These are phyloP conservation scores for Friedmanniomyces simplex DNA, from an alignment of 495 filamentous ascomycete species.

Conservation along the genomic window DNA sequence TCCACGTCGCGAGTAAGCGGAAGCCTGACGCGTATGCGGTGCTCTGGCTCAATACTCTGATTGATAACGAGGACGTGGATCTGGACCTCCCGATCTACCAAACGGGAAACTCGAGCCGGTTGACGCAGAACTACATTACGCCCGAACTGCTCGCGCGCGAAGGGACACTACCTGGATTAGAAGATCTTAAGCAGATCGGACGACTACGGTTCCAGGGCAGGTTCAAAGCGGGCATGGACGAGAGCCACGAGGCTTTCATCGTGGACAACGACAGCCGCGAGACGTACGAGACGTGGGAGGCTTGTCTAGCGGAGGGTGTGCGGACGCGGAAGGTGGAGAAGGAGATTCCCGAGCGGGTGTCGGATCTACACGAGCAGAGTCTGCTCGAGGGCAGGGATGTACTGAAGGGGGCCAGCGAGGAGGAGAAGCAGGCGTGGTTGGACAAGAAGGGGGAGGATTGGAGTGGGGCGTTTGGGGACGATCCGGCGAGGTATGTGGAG, in stretches of 20 bases:
- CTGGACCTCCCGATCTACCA: slow-evolving; percentile 83
- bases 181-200: slow-evolving; percentile 68
- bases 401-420: slow-evolving; percentile 54
- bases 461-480: slow-evolving; percentile 72
- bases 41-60: slow-evolving; percentile 75
- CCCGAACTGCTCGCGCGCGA: slow-evolving; percentile 41
- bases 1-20: slow-evolving; percentile 58
- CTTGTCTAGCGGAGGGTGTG: slow-evolving; percentile 76
- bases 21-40: slow-evolving; percentile 62
- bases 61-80: slow-evolving; percentile 62
- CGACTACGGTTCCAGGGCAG: slow-evolving; percentile 64
- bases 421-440: slow-evolving; percentile 69
- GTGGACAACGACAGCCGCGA: slow-evolving; percentile 81
- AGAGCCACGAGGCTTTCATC: slow-evolving; percentile 73
- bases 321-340: slow-evolving; percentile 53
- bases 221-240: slow-evolving; percentile 85
- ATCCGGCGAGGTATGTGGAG: slow-evolving; percentile 47
- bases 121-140: slow-evolving; percentile 87
- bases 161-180: slow-evolving; percentile 41
- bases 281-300: slow-evolving; percentile 91
- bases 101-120: slow-evolving; percentile 56
- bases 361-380: slow-evolving; percentile 67
- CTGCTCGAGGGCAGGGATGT: slow-evolving; percentile 69
- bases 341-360: slow-evolving; percentile 55
- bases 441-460: slow-evolving; percentile 74